These are phyloP conservation scores for Toxoplasma gondii DNA, from an alignment of 169 alveolate genomes.

Conservation along the genomic window DNA sequence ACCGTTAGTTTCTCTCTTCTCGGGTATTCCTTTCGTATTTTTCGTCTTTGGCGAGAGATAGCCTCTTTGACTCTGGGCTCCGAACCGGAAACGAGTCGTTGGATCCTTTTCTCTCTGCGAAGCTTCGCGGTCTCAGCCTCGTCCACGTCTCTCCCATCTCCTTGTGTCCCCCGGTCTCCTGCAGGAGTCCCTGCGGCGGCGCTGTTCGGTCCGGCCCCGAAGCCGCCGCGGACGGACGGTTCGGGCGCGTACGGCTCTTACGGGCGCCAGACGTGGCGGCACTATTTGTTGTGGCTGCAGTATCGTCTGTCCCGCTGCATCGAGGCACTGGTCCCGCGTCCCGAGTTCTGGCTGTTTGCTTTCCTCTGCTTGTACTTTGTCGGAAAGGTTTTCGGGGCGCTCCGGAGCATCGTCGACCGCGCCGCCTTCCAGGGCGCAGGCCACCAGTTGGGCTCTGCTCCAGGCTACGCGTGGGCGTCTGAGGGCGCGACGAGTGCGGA, in stretches of 20 bases:
- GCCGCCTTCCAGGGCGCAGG: background rate
- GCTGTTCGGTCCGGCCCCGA: background rate
- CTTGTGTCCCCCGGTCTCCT: no score
- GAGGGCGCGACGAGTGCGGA: background rate
- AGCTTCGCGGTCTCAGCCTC: no score
- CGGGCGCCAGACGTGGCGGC: background rate
- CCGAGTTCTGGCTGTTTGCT: conserved; percentile 2
- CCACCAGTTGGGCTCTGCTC: no score
- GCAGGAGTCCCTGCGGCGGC: background rate
- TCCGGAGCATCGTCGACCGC: background rate
- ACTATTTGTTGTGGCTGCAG: background rate
- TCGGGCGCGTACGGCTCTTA: background rate
- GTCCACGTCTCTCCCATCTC: background rate
- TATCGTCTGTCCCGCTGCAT: background rate
- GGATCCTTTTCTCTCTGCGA: background rate
- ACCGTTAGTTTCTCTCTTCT: no score
- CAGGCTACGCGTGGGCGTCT: no score
- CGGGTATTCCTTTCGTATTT: no score
- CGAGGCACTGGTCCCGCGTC: background rate
- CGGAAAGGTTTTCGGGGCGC: background rate
- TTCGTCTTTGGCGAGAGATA: no score
- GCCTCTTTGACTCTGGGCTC: no score
- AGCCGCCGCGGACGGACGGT: background rate
- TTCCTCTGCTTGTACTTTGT: conserved; percentile 1
- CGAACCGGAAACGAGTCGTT: no score